These are phyloP conservation scores for Mycena amicta DNA, from an alignment of 768 basidiomycete genomes.

Conservation along the genomic window DNA sequence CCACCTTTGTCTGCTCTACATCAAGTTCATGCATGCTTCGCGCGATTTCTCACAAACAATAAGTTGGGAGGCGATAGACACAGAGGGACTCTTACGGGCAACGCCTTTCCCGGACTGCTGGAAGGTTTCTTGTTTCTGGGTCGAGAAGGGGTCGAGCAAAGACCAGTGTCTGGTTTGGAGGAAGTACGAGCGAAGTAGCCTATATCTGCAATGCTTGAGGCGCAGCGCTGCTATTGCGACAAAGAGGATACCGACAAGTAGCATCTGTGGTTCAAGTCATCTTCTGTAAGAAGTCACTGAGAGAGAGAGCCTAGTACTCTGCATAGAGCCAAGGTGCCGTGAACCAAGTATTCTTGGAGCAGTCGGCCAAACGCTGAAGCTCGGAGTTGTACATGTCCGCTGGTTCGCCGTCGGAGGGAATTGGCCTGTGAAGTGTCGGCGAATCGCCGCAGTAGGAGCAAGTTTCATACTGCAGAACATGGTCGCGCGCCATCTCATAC, in stretches of 20 bases:
- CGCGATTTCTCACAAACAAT: conserved; percentile 63
- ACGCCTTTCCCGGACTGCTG: conserved; percentile 77
- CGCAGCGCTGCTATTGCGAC: not conserved
- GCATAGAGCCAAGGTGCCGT: conserved; percentile 95
- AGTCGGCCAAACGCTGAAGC: conserved; percentile 50
- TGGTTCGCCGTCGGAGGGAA: conserved; percentile 75
- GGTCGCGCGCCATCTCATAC: conserved; percentile 85
- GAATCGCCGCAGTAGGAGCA: not conserved
- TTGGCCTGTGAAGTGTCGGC: conserved; percentile 45
- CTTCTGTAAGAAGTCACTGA: too few relatives aligned
- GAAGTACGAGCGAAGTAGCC: conserved; percentile 76
- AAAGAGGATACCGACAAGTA: conserved; percentile 73
- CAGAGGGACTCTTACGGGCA: conserved; percentile 56
- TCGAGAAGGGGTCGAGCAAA: conserved; percentile 79
- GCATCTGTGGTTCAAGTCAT: conserved; percentile 62
- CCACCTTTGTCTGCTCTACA: conserved; percentile 45
- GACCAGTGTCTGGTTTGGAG: conserved; percentile 69
- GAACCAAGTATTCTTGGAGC: conserved; percentile 77
- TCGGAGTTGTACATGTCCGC: conserved; percentile 78
- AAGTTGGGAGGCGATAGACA: not conserved
- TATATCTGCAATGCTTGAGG: conserved; percentile 59
- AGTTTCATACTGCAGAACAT: conserved; percentile 57
- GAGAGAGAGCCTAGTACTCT: conserved; percentile 60
- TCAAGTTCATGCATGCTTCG: conserved; percentile 70
- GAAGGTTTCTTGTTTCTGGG: conserved; percentile 82